A percentile compares a stretch with the other conserved stretches of the same genome.
Evolutionary conservation across 2,329 filamentous ascomycete genomes (phyloP).

Genomic region (Neopestalotiopsis sp.): DNA sequence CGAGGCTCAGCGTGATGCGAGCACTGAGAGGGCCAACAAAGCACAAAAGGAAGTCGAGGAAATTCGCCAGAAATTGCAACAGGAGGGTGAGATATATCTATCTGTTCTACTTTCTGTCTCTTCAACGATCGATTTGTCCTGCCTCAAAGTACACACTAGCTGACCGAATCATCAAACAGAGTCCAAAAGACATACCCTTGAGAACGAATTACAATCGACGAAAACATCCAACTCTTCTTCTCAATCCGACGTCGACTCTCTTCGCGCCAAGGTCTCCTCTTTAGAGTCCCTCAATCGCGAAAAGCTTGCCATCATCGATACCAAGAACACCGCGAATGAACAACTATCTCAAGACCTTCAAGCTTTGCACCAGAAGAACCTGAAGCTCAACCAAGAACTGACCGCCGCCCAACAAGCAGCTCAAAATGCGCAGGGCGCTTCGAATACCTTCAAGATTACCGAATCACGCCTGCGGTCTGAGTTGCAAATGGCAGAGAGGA

Average conservation of each 20-base stretch:
- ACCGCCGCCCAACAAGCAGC: constrained; percentile 81
- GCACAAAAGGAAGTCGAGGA: constrained; percentile 83
- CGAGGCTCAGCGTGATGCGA: constrained; percentile 80
- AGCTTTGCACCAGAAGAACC: constrained; percentile 84
- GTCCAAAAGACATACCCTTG: constrained; percentile 73
- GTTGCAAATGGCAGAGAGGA: constrained; percentile 84
- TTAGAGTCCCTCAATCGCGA: constrained; percentile 93
- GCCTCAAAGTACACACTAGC: background rate
- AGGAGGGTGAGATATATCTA: constrained; percentile 68
- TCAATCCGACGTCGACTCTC: constrained; percentile 73
- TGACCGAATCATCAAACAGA: constrained; percentile 55
- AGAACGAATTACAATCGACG: constrained; percentile 80
- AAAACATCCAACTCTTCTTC: constrained; percentile 78
- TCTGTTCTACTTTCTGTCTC: too few species aligned
- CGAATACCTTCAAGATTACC: constrained; percentile 83
- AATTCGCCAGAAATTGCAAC: constrained; percentile 77
- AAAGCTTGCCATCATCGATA: constrained; percentile 85
- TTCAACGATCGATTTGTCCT: background rate
- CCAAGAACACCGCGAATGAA: constrained; percentile 86
- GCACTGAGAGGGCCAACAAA: constrained; percentile 83
- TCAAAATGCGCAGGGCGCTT: constrained; percentile 79
- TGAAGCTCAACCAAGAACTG: constrained; percentile 83
- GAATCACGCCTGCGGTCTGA: constrained; percentile 92
- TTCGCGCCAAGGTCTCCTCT: constrained; percentile 82
- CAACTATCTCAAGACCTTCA: constrained; percentile 85